Evolutionary conservation across 2,329 filamentous ascomycete species (phyloP), one percentile per base, ranked within the genome.

Genomic region (Penicillium glabrum): DNA sequence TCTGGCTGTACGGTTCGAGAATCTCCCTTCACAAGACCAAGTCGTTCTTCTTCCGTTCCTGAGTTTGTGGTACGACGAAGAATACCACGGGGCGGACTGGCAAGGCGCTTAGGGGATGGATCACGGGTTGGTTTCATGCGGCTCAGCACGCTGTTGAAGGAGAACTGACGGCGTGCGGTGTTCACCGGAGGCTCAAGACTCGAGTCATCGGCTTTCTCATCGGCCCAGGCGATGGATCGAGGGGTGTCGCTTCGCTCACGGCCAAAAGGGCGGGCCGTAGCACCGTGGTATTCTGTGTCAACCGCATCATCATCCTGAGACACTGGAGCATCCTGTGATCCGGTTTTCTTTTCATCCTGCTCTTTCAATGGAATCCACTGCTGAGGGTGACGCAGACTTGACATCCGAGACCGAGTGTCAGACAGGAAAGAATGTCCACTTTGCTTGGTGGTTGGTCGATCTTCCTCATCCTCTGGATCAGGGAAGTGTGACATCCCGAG

Each of bases 401-500:
- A 73, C 7, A 74, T 68, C 10, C 75, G 74, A 27, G 69, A 72
- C 26, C 75, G 73, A 23, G 76, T 65, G 19, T 67, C 74, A 41
- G 71, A 68, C 21, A 79, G 66, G 57, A 79, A 71, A 6, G 74
- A 74, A 51, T 65, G 67, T 1, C 62, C 62, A 37, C 67, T 69
- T 44, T 71, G 68, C 31, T 62, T 69, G n/a, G 67, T 72, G 21
- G 45, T 57, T 9, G 72, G 67, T 37, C 62, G 61, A 29, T 65
- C 56, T 76, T 58, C 77, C 41, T 84, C 83, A 33, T 82, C 79
- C 11, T 85, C 77, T 53, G 87, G 85, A 21, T 87, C 83, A 8
- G 92, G 91, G 69, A 96, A 90, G 35, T 85, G 86, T 0, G 91
- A 90, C 90, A 96, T 96, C 47, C 93, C 93, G 9, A 96, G 77